Evolutionary conservation across 83 land plant species (phyloP).

Genomic region (Isoetes engelmannii): DNA sequence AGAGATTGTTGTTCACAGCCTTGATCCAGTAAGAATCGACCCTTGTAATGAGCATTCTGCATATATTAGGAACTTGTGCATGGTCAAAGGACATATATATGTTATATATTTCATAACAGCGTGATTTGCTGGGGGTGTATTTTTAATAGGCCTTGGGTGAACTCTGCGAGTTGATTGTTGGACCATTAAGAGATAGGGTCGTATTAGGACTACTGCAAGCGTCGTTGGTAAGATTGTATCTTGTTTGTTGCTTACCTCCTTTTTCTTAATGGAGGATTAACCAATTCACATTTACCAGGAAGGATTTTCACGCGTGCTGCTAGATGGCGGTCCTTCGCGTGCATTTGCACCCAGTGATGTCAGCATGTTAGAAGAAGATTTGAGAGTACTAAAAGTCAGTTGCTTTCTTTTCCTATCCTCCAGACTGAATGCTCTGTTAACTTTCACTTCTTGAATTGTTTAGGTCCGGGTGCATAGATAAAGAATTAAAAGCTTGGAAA

Average conservation of each 20-base stretch:
- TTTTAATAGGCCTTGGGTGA: slow-evolving; percentile 56
- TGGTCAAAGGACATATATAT: neutral
- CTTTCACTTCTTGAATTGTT: no score
- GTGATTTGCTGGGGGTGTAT: neutral
- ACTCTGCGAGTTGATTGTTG: slow-evolving; percentile 60
- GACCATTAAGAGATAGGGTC: slow-evolving; percentile 66
- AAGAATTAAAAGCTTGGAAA: no score
- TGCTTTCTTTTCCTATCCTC: slow-evolving; percentile 6
- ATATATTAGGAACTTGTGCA: no score
- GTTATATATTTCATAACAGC: neutral
- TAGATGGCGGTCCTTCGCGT: slow-evolving; percentile 96
- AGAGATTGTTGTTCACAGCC: slow-evolving; percentile 42
- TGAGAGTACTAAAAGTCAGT: slow-evolving; percentile 59
- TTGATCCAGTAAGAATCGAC: slow-evolving; percentile 61
- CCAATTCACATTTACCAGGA: slow-evolving; percentile 42
- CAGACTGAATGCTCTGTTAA: neutral
- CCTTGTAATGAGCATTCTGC: no score
- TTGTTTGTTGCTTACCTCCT: neutral
- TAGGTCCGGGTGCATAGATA: no score
- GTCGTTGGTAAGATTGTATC: slow-evolving; percentile 43
- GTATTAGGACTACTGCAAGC: slow-evolving; percentile 64
- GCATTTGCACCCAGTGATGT: slow-evolving; percentile 68
- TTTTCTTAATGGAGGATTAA: neutral
- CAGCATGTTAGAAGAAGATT: slow-evolving; percentile 63
- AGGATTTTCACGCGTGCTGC: slow-evolving; percentile 59